phyloP scores from a whole-genome alignment of 352 stramenopile genomes.

The Globisporangium middletonii region DNA sequence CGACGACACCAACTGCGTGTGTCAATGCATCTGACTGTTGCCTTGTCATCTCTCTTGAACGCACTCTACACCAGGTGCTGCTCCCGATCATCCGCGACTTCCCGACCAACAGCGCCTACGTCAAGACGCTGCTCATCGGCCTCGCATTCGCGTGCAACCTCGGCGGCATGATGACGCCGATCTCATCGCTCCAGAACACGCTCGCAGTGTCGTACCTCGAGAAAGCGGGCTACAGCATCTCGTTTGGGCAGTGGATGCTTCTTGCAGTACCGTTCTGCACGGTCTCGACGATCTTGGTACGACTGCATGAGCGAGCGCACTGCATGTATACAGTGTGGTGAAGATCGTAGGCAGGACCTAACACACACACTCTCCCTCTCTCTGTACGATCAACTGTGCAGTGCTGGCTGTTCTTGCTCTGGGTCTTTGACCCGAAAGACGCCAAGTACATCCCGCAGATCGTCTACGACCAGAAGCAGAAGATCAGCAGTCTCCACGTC shows the following conservation, averaged over 20 bases:
- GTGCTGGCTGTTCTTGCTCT: conserved; percentile 88
- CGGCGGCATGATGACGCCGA: conserved; percentile 92
- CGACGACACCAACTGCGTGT: not conserved
- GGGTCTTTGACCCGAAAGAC: conserved; percentile 83
- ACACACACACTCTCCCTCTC: not conserved
- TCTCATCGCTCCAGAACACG: conserved; percentile 89
- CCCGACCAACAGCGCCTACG: conserved; percentile 75
- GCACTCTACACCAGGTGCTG: conserved; percentile 30
- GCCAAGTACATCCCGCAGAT: conserved; percentile 90
- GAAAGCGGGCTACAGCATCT: conserved; percentile 83
- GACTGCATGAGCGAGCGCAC: not conserved
- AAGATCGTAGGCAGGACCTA: not conserved
- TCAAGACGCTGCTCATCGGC: conserved; percentile 89
- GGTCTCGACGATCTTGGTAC: conserved; percentile 76
- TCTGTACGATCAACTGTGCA: conserved; percentile 10
- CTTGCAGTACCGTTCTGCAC: conserved; percentile 87
- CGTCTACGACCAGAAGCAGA: conserved; percentile 88
- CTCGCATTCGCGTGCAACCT: conserved; percentile 92
- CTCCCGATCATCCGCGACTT: conserved; percentile 88
- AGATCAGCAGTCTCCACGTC: conserved; percentile 84
- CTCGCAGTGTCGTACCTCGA: conserved; percentile 82
- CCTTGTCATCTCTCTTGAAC: not conserved
- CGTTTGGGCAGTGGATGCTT: conserved; percentile 90
- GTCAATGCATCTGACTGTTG: not conserved
- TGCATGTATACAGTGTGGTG: not conserved